These are phyloP conservation scores for Geotrichum klebahnii DNA, from an alignment of 1,139 yeast genomes.

Conservation along the genomic window DNA sequence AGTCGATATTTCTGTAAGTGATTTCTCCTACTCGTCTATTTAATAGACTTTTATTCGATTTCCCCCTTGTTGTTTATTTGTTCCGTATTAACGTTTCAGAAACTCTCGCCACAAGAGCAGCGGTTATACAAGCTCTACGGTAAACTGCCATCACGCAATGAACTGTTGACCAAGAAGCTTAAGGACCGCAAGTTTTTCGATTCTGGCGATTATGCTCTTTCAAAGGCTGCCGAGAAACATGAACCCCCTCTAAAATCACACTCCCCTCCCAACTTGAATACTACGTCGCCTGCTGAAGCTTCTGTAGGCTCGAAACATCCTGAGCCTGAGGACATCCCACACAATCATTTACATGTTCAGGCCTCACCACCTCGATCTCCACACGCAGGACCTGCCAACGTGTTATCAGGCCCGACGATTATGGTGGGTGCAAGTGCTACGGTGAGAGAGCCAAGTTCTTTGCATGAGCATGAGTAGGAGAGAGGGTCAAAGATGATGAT, in stretches of 20 bases:
- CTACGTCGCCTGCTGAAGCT: constrained; percentile 23
- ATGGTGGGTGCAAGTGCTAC: neutral
- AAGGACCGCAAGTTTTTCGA: constrained; percentile 89
- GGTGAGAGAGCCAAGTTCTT: constrained; percentile 1
- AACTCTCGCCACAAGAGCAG: constrained; percentile 39
- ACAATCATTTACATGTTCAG: constrained; percentile 21
- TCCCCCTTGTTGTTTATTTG: neutral
- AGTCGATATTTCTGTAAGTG: constrained; percentile 9
- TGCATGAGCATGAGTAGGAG: constrained; percentile 1
- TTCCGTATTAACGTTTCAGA: neutral
- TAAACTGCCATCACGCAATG: constrained; percentile 80
- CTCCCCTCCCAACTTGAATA: neutral
- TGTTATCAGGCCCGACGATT: neutral
- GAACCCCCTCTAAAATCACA: neutral
- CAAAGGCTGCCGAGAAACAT: constrained; percentile 49
- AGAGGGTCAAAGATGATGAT: neutral
- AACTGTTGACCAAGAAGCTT: constrained; percentile 65
- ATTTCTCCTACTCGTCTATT: neutral
- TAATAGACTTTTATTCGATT: neutral
- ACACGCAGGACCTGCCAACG: neutral
- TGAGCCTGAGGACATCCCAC: constrained; percentile 43
- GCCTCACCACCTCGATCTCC: constrained; percentile 14
- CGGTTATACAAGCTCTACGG: constrained; percentile 74
- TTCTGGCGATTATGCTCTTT: constrained; percentile 95
- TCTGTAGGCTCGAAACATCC: constrained; percentile 44